A percentile compares a stretch with the other conserved stretches of the same genome.
Evolutionary conservation across 768 basidiomycete species (phyloP).

Genomic region (Boletus pseudo-olivaceus): DNA sequence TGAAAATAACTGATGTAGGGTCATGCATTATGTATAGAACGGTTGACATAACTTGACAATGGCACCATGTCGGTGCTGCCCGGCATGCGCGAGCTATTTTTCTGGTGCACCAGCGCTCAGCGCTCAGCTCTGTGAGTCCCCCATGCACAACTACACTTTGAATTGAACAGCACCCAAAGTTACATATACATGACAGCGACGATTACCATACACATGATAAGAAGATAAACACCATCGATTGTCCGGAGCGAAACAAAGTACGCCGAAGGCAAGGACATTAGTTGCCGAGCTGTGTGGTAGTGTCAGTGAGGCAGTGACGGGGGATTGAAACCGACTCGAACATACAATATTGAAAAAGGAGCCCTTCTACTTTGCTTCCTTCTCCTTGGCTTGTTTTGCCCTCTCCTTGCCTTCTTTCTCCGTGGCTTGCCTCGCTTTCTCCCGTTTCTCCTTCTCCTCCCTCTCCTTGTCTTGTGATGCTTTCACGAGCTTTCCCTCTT

Average conservation of each 20-base stretch:
- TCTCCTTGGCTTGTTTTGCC: background rate
- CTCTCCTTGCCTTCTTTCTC: background rate
- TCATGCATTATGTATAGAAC: background rate
- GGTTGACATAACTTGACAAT: no score
- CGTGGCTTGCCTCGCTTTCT: background rate
- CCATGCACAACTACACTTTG: background rate
- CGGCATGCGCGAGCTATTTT: background rate
- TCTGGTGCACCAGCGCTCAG: background rate
- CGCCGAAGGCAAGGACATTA: background rate
- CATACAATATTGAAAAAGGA: background rate
- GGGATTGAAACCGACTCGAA: background rate
- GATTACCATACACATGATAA: constrained; percentile 7
- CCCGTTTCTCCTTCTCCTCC: background rate
- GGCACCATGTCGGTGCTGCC: background rate
- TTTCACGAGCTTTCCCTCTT: background rate
- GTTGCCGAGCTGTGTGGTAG: background rate
- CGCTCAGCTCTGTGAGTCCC: background rate
- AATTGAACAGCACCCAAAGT: background rate
- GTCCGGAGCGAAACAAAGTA: background rate
- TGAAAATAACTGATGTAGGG: background rate
- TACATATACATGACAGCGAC: background rate
- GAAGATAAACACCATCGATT: constrained; percentile 5
- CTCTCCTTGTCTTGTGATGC: background rate
- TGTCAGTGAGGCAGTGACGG: background rate
- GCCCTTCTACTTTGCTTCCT: background rate